A percentile compares a stretch with the other conserved stretches of the same genome.
phyloP scores from a whole-genome alignment of 495 filamentous ascomycete genomes.

The Penicillium pulvis region DNA sequence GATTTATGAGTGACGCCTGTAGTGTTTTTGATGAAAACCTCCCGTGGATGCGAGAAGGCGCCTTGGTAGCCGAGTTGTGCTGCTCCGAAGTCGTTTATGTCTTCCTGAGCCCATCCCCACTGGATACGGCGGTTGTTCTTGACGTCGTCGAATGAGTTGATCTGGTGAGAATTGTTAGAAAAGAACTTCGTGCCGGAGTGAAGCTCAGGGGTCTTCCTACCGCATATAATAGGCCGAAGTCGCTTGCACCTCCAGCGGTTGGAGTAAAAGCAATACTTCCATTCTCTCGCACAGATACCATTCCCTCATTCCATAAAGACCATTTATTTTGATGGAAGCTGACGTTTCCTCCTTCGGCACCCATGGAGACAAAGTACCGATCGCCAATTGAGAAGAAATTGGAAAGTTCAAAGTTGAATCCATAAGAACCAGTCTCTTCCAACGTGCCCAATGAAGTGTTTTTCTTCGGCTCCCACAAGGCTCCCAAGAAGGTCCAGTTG shows the following conservation, averaged over 20 bases:
- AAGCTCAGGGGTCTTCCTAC: conserved; percentile 3
- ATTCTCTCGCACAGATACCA: conserved; percentile 14
- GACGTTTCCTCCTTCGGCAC: conserved; percentile 19
- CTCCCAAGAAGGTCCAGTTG: conserved; percentile 22
- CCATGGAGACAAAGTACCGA: conserved; percentile 23
- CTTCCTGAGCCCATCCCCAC: conserved; percentile 22
- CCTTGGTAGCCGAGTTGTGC: conserved; percentile 22
- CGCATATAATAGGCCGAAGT: conserved; percentile 21
- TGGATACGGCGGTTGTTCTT: conserved; percentile 24
- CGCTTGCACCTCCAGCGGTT: conserved; percentile 18
- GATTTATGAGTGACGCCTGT: conserved; percentile 2
- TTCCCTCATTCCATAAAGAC: conserved; percentile 24
- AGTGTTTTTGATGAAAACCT: conserved; percentile 21
- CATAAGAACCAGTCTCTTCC: conserved; percentile 19
- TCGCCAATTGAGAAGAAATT: conserved; percentile 21
- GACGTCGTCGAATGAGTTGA: conserved; percentile 18
- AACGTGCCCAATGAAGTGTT: conserved; percentile 16
- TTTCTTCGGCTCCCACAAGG: conserved; percentile 20
- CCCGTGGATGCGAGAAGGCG: conserved; percentile 14
- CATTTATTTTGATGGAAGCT: conserved; percentile 20
- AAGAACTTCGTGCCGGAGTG: background rate
- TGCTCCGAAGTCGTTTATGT: conserved; percentile 18
- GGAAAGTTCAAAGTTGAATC: conserved; percentile 22
- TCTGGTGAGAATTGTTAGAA: conserved; percentile 2
- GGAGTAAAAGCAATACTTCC: conserved; percentile 21